Evolutionary conservation across 306 rosid species (phyloP).

Genomic region (Malus orientalis): DNA sequence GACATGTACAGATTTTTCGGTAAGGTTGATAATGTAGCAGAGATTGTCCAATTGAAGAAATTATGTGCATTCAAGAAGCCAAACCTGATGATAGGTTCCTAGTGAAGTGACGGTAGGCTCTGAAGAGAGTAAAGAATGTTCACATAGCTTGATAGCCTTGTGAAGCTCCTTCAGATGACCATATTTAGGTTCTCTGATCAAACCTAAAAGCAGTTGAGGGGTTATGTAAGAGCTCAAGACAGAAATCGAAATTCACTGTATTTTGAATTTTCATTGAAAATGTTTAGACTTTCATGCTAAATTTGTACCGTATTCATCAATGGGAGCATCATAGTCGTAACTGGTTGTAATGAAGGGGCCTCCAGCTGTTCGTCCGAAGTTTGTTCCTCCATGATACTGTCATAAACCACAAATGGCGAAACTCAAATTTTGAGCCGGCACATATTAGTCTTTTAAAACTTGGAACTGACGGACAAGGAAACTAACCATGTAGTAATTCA

Average conservation of each 20-base stretch:
- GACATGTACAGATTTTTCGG: constrained; percentile 10
- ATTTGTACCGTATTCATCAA: constrained; percentile 80
- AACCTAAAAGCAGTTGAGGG: constrained; percentile 40
- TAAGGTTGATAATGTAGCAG: constrained; percentile 1
- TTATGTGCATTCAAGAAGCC: constrained; percentile 14
- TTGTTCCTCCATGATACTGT: constrained; percentile 98
- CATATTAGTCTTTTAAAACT: not conserved
- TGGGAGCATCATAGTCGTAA: constrained; percentile 93
- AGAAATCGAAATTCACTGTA: not conserved
- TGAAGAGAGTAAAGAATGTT: constrained; percentile 76
- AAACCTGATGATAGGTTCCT: constrained; percentile 77
- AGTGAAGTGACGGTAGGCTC: constrained; percentile 64
- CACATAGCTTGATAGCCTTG: constrained; percentile 65
- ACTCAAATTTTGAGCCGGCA: not conserved
- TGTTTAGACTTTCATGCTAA: not conserved
- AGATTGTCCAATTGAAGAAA: not conserved
- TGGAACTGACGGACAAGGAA: constrained; percentile 12
- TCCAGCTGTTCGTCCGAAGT: constrained; percentile 94
- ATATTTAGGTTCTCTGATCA: constrained; percentile 84
- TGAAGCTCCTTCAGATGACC: constrained; percentile 84
- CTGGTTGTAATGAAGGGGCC: constrained; percentile 94
- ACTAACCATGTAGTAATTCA: constrained; percentile 94
- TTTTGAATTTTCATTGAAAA: not conserved
- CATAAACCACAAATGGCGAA: constrained; percentile 17
- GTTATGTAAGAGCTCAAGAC: constrained; percentile 1